Base-by-base conservation (phyloP, 768 basidiomycete genomes). In the Russula foetens region DNA sequence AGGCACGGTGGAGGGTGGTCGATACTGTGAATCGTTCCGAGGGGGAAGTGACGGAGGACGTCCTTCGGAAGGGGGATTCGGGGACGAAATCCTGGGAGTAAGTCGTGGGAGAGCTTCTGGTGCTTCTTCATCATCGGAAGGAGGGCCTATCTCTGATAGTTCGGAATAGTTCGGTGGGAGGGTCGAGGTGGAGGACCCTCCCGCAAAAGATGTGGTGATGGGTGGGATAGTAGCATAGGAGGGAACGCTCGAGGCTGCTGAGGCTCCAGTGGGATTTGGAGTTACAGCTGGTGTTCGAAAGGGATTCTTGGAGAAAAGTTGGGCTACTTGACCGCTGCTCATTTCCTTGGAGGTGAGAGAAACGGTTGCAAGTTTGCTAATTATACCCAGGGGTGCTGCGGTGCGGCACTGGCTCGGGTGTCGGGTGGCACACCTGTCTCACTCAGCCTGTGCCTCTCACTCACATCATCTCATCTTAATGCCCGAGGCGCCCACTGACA, bases 61-160 rank as follows among this genome's bases (percentile, higher is more conserved):
- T 9, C 24, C 31, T 17, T 31, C 41, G 7, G 28, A 44, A 17
- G 17, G 17, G 5, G 45, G 35, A n/a, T 21, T 5, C n/a, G 31
- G 24, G 33, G 49, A 26, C 19, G 63, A 11, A 14, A 56, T 19
- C 44, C 38, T 43, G 4, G 55, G 46, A 1, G 55, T 43, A n/a
- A 63, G 64, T 3, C 31, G 44, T 47, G 62, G 57, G 31, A 58
- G 61, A n/a, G 52, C 21, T 33, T 56, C 61, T 7, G 49, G 61
- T 12, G 33, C 9, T 1, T 23, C 47, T 7, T 57, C 54, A n/a
- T 56, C 56, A 5, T 56, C 56, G 38, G 53, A 41, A 24, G 23
- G 23, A 35, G 38, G 56, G 9, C 35, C 53, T 49, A 23, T 6
- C n/a, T 31, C n/a, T 44, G 45, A 1, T 31, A 1, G 14, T 19